Evolutionary conservation across 495 filamentous ascomycete species (phyloP), one percentile per base, ranked within the genome.

Genomic region (Neurospora discreta): DNA sequence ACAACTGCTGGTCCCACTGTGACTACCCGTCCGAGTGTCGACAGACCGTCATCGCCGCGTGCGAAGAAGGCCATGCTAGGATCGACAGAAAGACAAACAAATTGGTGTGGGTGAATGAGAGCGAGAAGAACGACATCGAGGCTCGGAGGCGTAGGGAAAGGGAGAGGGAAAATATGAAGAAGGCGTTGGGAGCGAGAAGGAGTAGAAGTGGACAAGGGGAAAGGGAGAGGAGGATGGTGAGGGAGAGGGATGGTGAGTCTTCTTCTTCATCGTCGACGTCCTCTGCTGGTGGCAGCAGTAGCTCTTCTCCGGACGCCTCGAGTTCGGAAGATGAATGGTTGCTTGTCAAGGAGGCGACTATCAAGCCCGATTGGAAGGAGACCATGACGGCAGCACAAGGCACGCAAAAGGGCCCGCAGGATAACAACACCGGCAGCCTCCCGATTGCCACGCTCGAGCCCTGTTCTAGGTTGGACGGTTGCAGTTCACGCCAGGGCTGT

Each of bases 11-110:
- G 75, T 11, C 70, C 0, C 81, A 85, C 71, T 86, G 84, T 69
- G 80, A 85, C 69, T 84, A 73, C 30, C 84, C 84, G 1, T 77
- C 75, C 9, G 80, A 86, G 72, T 86, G 84, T 67, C 72, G 76
- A 13, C 77, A 82, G 23, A 73, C 41, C 0, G 13, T 74, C 11
- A 71, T 68, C 58, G 46, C n/a, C 1, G 73, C 77, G 10, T 73
- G 42, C 15, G 38, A 30, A 10, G 52, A 71, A 65, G 72, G 73
- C 0, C 67, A 74, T 33, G 73, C 60, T 23, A 60, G 10, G 30
- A 18, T 42, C 18, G 44, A 71, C 15, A 65, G 18, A 5, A 65
- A 20, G 26, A 39, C 11, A 1, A 46, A 23, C 15, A 58, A n/a
- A 16, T 9, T 70, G 26, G 44, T 70, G n/a, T 65, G 52, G 52